phyloP scores from a whole-genome alignment of 2,329 filamentous ascomycete species.

The Amauroascus verrucosus region DNA sequence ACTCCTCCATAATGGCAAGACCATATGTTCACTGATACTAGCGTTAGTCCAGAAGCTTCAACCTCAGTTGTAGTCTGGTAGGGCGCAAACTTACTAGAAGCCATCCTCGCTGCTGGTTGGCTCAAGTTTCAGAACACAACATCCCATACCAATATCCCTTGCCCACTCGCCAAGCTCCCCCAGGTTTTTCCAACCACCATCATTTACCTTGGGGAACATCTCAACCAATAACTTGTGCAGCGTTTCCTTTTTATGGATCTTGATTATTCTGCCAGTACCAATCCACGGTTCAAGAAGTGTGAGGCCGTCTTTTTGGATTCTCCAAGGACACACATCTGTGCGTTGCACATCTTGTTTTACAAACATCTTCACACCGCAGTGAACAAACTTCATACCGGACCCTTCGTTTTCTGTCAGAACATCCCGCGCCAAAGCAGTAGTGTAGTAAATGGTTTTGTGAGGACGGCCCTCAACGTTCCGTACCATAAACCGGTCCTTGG shows the following conservation, averaged over 20 bases:
- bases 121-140: slow-evolving; percentile 78
- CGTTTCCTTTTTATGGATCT: slow-evolving; percentile 65
- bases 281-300: slow-evolving; percentile 86
- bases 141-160: slow-evolving; percentile 72
- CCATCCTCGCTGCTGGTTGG: slow-evolving; percentile 55
- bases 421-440: slow-evolving; percentile 69
- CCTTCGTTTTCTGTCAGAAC: slow-evolving; percentile 83
- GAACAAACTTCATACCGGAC: slow-evolving; percentile 85
- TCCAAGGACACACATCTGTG: slow-evolving; percentile 79
- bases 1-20: slow-evolving; percentile 88
- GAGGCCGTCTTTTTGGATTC: slow-evolving; percentile 90
- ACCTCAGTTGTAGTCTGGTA: background rate
- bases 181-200: slow-evolving; percentile 62
- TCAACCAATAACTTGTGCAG: slow-evolving; percentile 75
- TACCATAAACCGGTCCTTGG: slow-evolving; percentile 86
- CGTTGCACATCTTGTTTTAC: slow-evolving; percentile 92
- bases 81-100: slow-evolving; percentile 36
- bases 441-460: slow-evolving; percentile 95
- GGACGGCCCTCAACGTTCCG: slow-evolving; percentile 82
- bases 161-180: slow-evolving; percentile 82
- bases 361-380: slow-evolving; percentile 97
- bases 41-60: slow-evolving; percentile 17
- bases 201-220: slow-evolving; percentile 87
- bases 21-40: slow-evolving; percentile 57
- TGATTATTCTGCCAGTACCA: slow-evolving; percentile 63